Percentiles rank a stretch among this genome's conserved stretches.
These are phyloP conservation scores for Ephemerocybe angulata DNA, from an alignment of 768 basidiomycete species.

Conservation along the genomic window DNA sequence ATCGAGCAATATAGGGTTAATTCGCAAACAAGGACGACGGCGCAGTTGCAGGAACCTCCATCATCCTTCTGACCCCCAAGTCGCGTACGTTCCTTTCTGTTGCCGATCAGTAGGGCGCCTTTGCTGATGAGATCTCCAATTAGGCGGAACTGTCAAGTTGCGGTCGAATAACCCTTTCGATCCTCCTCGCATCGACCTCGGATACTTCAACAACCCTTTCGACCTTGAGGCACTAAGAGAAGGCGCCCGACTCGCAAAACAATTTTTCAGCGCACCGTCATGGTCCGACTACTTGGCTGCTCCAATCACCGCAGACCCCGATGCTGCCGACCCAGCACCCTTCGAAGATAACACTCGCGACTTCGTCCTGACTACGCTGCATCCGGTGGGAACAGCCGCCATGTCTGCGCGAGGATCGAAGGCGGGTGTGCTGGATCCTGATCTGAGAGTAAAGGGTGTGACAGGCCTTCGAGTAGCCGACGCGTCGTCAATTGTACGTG, in stretches of 20 bases:
- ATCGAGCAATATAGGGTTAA: background rate
- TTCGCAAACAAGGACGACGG: constrained; percentile 2
- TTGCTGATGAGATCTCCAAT: background rate
- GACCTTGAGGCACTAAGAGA: constrained; percentile 11
- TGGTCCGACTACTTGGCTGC: constrained; percentile 12
- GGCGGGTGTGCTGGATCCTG: constrained; percentile 27
- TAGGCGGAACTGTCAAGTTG: constrained; percentile 11
- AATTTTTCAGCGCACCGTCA: constrained; percentile 10
- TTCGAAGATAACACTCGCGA: constrained; percentile 14
- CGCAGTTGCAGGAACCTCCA: background rate
- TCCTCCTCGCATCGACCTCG: constrained; percentile 10
- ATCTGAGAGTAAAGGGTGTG: constrained; percentile 25
- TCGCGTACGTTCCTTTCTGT: constrained; percentile 8
- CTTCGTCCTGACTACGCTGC: constrained; percentile 11
- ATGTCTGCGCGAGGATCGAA: constrained; percentile 20
- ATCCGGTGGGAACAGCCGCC: constrained; percentile 18
- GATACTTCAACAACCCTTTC: constrained; percentile 6
- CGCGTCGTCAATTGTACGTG: background rate
- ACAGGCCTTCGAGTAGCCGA: constrained; percentile 7
- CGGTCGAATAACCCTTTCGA: constrained; percentile 12
- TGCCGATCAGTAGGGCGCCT: background rate
- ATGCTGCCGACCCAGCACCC: constrained; percentile 10
- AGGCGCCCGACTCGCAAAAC: constrained; percentile 9
- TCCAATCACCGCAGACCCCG: constrained; percentile 8
- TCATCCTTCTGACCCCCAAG: constrained; percentile 8